Base-by-base conservation (phyloP, 1,139 yeast genomes). In the Kluyveromyces marxianus region DNA sequence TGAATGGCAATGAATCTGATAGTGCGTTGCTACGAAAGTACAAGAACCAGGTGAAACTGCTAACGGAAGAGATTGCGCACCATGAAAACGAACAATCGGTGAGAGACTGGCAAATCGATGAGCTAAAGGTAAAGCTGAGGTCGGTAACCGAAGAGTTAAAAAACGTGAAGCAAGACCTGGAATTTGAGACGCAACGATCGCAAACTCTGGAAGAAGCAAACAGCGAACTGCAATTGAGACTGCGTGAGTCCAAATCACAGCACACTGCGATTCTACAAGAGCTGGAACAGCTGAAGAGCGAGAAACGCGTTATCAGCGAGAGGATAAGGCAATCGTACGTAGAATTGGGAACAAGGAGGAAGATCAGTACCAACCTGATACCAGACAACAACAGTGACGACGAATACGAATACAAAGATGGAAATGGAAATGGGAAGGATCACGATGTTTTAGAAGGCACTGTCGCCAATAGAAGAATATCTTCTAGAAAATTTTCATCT, bases 1-100 rank as follows among this genome's bases (percentile, higher is more conserved):
- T 14, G 37, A 34, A 27, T 34, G 43, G 37, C 25, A 31, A 33
- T 21, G 30, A 7, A n/a, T 3, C 29, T 4, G 30, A 6, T 27
- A 4, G 14, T 4, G 38, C 34, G 3, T 21, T 26, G 21, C 29
- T 45, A 10, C 44, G 36, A 10, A 45, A 30, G 29, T 39, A 38
- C 21, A 39, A 25, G 39, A 45, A 45, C 35, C 44, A 41, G 39
- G 28, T 45, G n/a, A 39, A 25, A 14, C 34, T 34, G 7, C 32
- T 41, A 14, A 44, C 29, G 7, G 41, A 45, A 24, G 48, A 45
- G 35, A 35, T 38, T 3, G 33, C 36, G 8, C 48, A 45, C 32
- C 35, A 37, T 28, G 45, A 45, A 27, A 37, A 41, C 29, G 45
- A 46, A 8, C 36, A 27, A 29, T 38, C 41, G 21, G 41, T 25